Conservation (phyloP, 768 basidiomycete genomes). For the Thelephora aurantiotincta region DNA sequence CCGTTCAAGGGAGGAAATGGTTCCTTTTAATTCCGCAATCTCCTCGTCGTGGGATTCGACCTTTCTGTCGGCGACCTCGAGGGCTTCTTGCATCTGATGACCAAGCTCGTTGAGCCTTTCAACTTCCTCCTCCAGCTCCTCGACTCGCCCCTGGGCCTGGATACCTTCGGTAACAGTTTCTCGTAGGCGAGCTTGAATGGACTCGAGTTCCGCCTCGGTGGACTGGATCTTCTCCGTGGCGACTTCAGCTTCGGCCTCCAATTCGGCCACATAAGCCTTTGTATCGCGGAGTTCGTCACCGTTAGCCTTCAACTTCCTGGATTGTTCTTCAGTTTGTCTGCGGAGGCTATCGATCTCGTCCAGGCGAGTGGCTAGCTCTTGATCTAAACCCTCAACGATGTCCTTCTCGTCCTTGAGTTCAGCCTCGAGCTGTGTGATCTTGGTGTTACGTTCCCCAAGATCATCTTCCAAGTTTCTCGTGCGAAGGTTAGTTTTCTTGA, state of each 20-base stretch:
- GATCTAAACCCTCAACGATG: slow-evolving; percentile 21
- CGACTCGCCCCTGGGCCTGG: slow-evolving; percentile 32
- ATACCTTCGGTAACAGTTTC: slow-evolving; percentile 30
- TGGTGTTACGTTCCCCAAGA: slow-evolving; percentile 32
- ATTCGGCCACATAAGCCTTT: slow-evolving; percentile 38
- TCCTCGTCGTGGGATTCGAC: slow-evolving; percentile 48
- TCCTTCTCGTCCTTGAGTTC: slow-evolving; percentile 41
- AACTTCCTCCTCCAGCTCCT: slow-evolving; percentile 36
- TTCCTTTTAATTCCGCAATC: slow-evolving; percentile 34
- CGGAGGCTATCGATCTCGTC: slow-evolving; percentile 9
- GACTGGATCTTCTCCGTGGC: slow-evolving; percentile 38
- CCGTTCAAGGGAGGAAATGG: slow-evolving; percentile 40
- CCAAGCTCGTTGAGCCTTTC: slow-evolving; percentile 40
- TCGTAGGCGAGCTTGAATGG: slow-evolving; percentile 30
- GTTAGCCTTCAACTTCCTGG: slow-evolving; percentile 22
- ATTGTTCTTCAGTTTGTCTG: slow-evolving; percentile 13
- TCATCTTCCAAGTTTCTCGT: slow-evolving; percentile 53
- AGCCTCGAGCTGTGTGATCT: slow-evolving; percentile 41
- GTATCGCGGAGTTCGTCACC: slow-evolving; percentile 21
- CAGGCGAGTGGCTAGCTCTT: slow-evolving; percentile 23
- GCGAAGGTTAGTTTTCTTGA: slow-evolving; percentile 44
- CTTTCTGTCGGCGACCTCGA: slow-evolving; percentile 61
- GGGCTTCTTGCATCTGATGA: slow-evolving; percentile 59
- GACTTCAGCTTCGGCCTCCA: slow-evolving; percentile 43
- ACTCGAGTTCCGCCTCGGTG: slow-evolving; percentile 40